Percentiles rank a stretch among this genome's conserved stretches.
Conservation (phyloP, 2,329 filamentous ascomycete genomes). For the Aspergillus sp. region DNA sequence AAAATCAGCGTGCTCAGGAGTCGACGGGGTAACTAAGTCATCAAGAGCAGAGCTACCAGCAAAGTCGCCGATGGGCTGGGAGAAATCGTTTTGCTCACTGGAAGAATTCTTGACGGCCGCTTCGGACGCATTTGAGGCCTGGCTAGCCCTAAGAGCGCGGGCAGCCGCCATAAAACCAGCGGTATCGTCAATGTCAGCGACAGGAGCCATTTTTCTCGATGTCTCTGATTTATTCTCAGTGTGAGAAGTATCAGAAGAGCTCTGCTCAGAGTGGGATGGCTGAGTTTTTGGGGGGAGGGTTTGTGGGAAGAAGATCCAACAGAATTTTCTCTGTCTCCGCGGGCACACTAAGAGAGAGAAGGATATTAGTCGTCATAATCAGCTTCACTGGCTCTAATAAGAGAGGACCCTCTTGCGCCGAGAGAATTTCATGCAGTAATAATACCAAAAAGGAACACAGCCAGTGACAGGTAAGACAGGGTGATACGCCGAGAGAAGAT, state of each 20-base stretch:
- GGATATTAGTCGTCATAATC: no score
- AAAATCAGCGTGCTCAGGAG: no score
- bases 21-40: background rate
- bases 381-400: no score
- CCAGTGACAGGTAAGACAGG: no score
- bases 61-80: slow-evolving; percentile 1
- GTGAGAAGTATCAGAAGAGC: no score
- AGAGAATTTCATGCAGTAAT: no score
- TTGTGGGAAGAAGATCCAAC: background rate
- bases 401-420: no score
- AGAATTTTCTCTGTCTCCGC: no score
- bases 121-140: background rate
- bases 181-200: slow-evolving; percentile 20
- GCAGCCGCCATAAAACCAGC: slow-evolving; percentile 24
- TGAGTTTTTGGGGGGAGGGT: background rate
- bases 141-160: slow-evolving; percentile 10
- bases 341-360: background rate
- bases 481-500: no score
- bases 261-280: no score
- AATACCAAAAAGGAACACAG: no score
- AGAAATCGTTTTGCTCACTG: slow-evolving; percentile 1
- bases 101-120: slow-evolving; percentile 2
- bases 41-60: background rate
- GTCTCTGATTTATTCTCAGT: no score
- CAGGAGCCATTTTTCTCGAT: background rate